Conservation (phyloP, 1,284 basidiomycete genomes). For the Ustilago lituana region DNA sequence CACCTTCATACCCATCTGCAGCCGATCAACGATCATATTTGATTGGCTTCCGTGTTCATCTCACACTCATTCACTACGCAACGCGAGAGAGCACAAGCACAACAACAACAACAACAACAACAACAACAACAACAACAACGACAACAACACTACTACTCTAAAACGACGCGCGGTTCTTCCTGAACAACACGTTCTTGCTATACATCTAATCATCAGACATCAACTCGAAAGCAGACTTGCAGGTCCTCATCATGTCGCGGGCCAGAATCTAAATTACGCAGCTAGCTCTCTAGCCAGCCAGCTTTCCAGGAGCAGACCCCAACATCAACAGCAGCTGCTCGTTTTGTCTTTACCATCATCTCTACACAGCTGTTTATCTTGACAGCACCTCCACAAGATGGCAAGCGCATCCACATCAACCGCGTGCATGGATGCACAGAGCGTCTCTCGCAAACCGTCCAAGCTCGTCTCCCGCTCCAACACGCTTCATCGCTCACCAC, state of each 20-base stretch:
- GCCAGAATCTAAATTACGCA: background rate
- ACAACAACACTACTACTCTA: no score
- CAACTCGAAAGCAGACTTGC: background rate
- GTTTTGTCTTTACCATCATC: background rate
- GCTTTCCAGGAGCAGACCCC: background rate
- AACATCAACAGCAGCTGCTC: background rate
- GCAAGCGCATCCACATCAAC: slow-evolving; percentile 21
- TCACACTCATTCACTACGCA: background rate
- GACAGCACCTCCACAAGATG: slow-evolving; percentile 10
- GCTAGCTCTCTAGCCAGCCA: slow-evolving; percentile 2
- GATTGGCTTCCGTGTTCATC: slow-evolving; percentile 4
- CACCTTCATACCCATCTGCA: background rate
- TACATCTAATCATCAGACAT: no score
- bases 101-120: slow-evolving; percentile 6
- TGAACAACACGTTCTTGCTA: no score
- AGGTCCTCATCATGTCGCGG: slow-evolving; percentile 1
- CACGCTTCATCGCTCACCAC: slow-evolving; percentile 41
- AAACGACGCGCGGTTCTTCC: no score
- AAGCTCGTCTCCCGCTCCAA: slow-evolving; percentile 31
- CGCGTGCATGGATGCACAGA: slow-evolving; percentile 5
- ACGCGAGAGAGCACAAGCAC: background rate
- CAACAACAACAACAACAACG: no score
- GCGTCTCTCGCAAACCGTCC: slow-evolving; percentile 29
- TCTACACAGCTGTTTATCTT: background rate
- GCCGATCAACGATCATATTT: slow-evolving; percentile 2